These are phyloP conservation scores for Sclerotinia minor DNA, from an alignment of 2,329 filamentous ascomycete species.

Conservation along the genomic window DNA sequence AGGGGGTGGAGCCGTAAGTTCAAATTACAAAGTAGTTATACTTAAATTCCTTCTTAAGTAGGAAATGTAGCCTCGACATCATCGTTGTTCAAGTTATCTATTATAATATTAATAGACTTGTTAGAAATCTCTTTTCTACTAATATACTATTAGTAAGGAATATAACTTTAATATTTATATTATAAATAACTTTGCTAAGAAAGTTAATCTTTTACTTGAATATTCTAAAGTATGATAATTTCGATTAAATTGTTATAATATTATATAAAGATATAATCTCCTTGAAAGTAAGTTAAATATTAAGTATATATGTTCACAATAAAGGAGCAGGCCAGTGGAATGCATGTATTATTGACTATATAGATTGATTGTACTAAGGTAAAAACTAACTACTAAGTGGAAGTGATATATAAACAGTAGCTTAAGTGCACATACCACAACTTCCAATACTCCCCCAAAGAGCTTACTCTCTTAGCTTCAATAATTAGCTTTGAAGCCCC, in stretches of 20 bases:
- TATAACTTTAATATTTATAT: slow-evolving; percentile 2
- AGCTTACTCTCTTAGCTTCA: not conserved
- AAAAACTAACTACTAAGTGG: too few relatives aligned
- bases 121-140: slow-evolving; percentile 10
- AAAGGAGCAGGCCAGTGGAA: too few relatives aligned
- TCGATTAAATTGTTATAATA: not conserved
- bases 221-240: slow-evolving; percentile 1
- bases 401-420: not conserved
- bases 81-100: slow-evolving; percentile 11
- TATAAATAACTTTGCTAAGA: slow-evolving; percentile 1
- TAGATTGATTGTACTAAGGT: too few relatives aligned
- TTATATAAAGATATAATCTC: slow-evolving; percentile 2
- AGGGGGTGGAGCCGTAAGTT: slow-evolving; percentile 6
- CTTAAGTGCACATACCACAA: not conserved
- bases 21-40: slow-evolving; percentile 11
- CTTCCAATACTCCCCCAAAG: not conserved
- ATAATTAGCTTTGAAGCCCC: not conserved
- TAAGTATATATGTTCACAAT: too few relatives aligned
- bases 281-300: too few relatives aligned
- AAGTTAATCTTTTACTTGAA: not conserved
- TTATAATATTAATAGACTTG: slow-evolving; percentile 9
- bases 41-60: slow-evolving; percentile 10
- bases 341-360: too few relatives aligned
- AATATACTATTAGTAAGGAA: slow-evolving; percentile 5
- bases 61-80: slow-evolving; percentile 9